Base-by-base conservation (phyloP, 2,329 filamentous ascomycete species). In the Didymella lethalis region DNA sequence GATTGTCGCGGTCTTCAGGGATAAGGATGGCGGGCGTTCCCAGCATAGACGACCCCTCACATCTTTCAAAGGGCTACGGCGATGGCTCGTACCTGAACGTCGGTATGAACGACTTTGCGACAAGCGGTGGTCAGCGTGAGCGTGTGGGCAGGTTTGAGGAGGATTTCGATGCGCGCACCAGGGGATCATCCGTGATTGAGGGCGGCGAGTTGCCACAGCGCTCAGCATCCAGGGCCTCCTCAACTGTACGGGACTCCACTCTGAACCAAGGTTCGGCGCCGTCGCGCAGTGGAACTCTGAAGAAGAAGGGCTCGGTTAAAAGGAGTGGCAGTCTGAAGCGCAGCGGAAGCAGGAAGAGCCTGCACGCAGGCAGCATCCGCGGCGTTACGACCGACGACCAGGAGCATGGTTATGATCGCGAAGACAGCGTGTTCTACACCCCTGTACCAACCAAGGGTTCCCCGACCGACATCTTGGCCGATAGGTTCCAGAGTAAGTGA, bases 391-490 rank as follows among this genome's bases (percentile, higher is more conserved):
- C 93, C 56, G 90, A 91, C 59, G 88, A 90, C 59, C 85, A 80
- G 5, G 89, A 92, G 62, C 89, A 92, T 60, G 84, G 86, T 61
- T 66, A 66, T 20, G 65, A 70, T 14, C 86, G 89, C 59, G 88
- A 92, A 73, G 90, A 93, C 74, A 97, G 91, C 78, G 92, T 90
- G 43, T 97, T 97, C 75, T 89, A 88, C 75, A 93, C 92, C 48
- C 95, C 95, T 1, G 90, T 99, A 32, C 95, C 93, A 3, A 97
- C 92, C 5, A 86, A 86, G 18, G 92, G 92, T 4, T 93, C 88
- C 51, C 95, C 95, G 2, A 98, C 95, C 1, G 94, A 98, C 58
- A 84, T 91, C 49, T 83, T 99, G 29, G 90, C 92, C 43, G 91
- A 88, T 68, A 87, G 95, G 54, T 99, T 99, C 75, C 91, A 97